Percentiles rank a stretch among this genome's conserved stretches.
phyloP scores from a whole-genome alignment of 768 basidiomycete species.

The Xerocomellus amylosporus region DNA sequence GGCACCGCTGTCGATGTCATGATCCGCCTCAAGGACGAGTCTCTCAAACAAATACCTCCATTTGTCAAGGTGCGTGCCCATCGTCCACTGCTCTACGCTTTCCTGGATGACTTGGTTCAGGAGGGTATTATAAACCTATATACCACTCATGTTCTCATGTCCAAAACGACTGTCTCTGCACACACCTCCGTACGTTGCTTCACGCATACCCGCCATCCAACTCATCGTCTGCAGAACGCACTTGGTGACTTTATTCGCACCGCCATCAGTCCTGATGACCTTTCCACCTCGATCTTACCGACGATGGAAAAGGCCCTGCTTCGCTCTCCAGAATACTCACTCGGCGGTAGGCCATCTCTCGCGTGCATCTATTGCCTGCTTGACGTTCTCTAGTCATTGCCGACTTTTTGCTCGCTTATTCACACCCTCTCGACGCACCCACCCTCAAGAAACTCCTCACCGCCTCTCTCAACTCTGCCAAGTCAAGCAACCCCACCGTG shows the following conservation, averaged over 20 bases:
- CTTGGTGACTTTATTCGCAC: conserved; percentile 60
- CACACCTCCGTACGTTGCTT: conserved; percentile 53
- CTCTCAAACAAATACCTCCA: conserved; percentile 41
- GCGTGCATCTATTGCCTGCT: not conserved
- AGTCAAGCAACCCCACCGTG: conserved; percentile 66
- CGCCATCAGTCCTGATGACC: conserved; percentile 49
- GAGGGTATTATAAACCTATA: conserved; percentile 60
- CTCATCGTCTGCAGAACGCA: conserved; percentile 38
- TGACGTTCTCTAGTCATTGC: conserved; percentile 43
- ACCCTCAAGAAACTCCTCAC: conserved; percentile 54
- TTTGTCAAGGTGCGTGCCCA: conserved; percentile 43
- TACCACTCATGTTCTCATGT: conserved; percentile 57
- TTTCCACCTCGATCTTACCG: conserved; percentile 58
- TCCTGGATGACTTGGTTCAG: conserved; percentile 33
- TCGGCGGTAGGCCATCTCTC: conserved; percentile 48
- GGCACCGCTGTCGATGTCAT: conserved; percentile 70
- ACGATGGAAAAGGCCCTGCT: conserved; percentile 76
- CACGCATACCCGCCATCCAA: conserved; percentile 1
- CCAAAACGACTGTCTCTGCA: conserved; percentile 57
- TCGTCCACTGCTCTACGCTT: not conserved
- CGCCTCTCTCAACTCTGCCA: conserved; percentile 63
- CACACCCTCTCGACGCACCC: conserved; percentile 46
- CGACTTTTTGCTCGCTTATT: conserved; percentile 56
- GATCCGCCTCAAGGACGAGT: conserved; percentile 52
- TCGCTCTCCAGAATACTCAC: conserved; percentile 76